phyloP scores from a whole-genome alignment of 495 filamentous ascomycete species.

The Platismatia glauca region DNA sequence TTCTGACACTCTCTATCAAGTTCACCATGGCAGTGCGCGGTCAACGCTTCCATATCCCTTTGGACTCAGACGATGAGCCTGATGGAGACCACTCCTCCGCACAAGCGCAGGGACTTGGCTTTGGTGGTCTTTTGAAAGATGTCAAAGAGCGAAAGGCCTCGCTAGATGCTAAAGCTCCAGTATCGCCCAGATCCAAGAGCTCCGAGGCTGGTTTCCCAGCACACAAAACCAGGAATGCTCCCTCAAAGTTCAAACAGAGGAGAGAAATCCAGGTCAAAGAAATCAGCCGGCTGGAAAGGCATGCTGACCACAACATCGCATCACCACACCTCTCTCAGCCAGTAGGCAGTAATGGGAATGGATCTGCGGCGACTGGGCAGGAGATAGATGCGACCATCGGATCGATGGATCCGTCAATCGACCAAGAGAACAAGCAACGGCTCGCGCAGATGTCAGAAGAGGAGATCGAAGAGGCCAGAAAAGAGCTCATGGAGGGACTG shows the following conservation, averaged over 20 bases:
- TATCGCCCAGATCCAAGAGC: constrained; percentile 49
- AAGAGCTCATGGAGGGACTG: constrained; percentile 62
- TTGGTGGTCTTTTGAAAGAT: constrained; percentile 55
- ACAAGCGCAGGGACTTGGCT: constrained; percentile 22
- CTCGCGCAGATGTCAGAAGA: constrained; percentile 70
- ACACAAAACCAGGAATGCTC: constrained; percentile 59
- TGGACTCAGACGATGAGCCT: constrained; percentile 36
- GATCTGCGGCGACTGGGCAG: constrained; percentile 4
- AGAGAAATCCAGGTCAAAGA: not conserved
- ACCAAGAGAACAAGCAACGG: constrained; percentile 67
- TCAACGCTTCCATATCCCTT: constrained; percentile 47
- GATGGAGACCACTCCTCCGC: constrained; percentile 21
- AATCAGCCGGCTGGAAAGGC: not conserved
- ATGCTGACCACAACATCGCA: not conserved
- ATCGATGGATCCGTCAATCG: constrained; percentile 60
- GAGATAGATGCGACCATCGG: constrained; percentile 17
- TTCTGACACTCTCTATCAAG: not conserved
- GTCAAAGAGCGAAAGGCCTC: constrained; percentile 62
- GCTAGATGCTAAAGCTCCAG: constrained; percentile 47
- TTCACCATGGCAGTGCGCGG: constrained; percentile 48
- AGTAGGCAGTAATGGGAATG: not conserved
- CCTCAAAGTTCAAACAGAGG: constrained; percentile 13
- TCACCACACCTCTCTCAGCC: not conserved
- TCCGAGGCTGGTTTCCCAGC: constrained; percentile 72
- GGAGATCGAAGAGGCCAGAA: constrained; percentile 68